Evolutionary conservation across 176 grass and related monocot genomes (phyloP).

Genomic region (Oryza meyeriana): DNA sequence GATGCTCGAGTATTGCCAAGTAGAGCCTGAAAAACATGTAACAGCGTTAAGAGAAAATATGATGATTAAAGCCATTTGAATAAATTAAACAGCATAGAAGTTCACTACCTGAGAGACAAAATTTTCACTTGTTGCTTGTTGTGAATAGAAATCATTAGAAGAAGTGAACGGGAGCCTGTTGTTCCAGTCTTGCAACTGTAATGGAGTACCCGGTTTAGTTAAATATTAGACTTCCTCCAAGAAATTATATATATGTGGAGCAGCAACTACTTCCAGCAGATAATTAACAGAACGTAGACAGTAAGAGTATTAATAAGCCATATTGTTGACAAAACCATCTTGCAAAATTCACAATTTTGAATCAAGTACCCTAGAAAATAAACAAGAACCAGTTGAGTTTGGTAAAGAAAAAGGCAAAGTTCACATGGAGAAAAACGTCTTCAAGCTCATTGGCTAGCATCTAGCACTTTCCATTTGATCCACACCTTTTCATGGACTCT

Average conservation of each 20-base stretch:
- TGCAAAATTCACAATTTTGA: neutral
- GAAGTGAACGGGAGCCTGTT: slow-evolving; percentile 79
- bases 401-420: neutral
- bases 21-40: slow-evolving; percentile 56
- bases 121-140: slow-evolving; percentile 95
- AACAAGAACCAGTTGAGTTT: slow-evolving; percentile 2
- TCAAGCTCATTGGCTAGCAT: neutral
- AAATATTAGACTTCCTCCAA: slow-evolving; percentile 9
- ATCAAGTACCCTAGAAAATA: neutral
- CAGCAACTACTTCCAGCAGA: slow-evolving; percentile 9
- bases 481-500: neutral
- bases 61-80: slow-evolving; percentile 19
- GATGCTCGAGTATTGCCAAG: slow-evolving; percentile 89
- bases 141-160: slow-evolving; percentile 82
- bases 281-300: neutral
- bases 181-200: slow-evolving; percentile 98
- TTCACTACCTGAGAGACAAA: slow-evolving; percentile 87
- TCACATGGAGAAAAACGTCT: neutral
- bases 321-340: neutral
- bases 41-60: slow-evolving; percentile 15
- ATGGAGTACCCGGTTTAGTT: slow-evolving; percentile 31
- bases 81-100: slow-evolving; percentile 31
- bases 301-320: neutral
- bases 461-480: neutral
- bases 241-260: neutral